phyloP scores from a whole-genome alignment of 1,139 yeast species.

The Nadsonia starkeyi-henricii region DNA sequence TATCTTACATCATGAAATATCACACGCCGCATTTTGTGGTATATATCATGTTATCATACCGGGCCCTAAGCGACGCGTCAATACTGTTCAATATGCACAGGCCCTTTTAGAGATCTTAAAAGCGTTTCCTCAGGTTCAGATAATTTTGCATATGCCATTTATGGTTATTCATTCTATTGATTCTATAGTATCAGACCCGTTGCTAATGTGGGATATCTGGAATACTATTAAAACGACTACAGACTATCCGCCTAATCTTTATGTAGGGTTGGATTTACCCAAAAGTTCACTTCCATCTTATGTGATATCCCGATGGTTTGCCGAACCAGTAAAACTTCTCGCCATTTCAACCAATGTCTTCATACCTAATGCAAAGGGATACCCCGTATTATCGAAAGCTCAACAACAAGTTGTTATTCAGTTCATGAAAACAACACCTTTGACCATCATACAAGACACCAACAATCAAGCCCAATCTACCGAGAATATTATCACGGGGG shows the following conservation, averaged over 20 bases:
- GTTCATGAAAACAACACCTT: slow-evolving; percentile 23
- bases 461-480: slow-evolving; percentile 10
- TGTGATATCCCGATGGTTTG: slow-evolving; percentile 44
- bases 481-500: slow-evolving; percentile 24
- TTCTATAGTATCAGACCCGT: slow-evolving; percentile 28
- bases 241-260: slow-evolving; percentile 35
- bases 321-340: slow-evolving; percentile 48
- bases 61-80: slow-evolving; percentile 45
- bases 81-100: slow-evolving; percentile 36
- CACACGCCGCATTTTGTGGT: slow-evolving; percentile 46
- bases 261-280: slow-evolving; percentile 46
- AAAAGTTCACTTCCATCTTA: slow-evolving; percentile 32
- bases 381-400: slow-evolving; percentile 46
- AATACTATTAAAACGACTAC: slow-evolving; percentile 43
- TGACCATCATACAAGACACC: slow-evolving; percentile 22
- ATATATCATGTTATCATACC: slow-evolving; percentile 37
- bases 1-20: slow-evolving; percentile 40
- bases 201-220: slow-evolving; percentile 63
- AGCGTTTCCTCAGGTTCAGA: slow-evolving; percentile 20
- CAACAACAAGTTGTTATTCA: slow-evolving; percentile 34
- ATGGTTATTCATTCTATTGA: slow-evolving; percentile 9
- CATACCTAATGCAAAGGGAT: slow-evolving; percentile 41
- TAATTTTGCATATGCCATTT: slow-evolving; percentile 30
- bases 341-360: slow-evolving; percentile 40
- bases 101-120: slow-evolving; percentile 23